Evolutionary conservation across 176 grass and related monocot species (phyloP).

Genomic region (Phragmites australis): DNA sequence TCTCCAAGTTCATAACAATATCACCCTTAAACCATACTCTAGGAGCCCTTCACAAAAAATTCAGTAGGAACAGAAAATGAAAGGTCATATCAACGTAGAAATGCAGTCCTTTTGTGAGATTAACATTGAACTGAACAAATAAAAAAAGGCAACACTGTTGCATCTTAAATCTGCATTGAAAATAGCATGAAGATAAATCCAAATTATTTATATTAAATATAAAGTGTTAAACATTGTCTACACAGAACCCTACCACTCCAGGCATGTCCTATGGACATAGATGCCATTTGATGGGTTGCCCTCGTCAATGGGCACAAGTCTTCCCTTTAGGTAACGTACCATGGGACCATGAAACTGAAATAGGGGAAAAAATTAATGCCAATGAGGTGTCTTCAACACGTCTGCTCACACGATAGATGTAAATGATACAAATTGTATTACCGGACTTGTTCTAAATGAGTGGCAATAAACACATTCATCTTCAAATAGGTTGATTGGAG

Average conservation of each 20-base stretch:
- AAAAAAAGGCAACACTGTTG: neutral
- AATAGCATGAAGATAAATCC: conserved; percentile 5
- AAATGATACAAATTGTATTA: conserved; percentile 15
- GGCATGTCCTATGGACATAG: conserved; percentile 62
- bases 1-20: conserved; percentile 49
- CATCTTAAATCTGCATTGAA: conserved; percentile 4
- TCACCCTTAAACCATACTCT: conserved; percentile 39
- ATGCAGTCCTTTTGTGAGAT: neutral
- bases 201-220: neutral
- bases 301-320: conserved; percentile 27
- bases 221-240: neutral
- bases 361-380: neutral
- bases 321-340: conserved; percentile 43
- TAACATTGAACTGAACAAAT: conserved; percentile 1
- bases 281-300: conserved; percentile 30
- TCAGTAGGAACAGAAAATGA: neutral
- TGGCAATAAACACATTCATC: conserved; percentile 86
- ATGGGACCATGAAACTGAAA: conserved; percentile 70
- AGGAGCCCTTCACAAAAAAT: conserved; percentile 57
- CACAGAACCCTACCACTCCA: conserved; percentile 52
- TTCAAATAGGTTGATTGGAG: conserved; percentile 56
- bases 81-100: neutral
- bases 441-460: conserved; percentile 60
- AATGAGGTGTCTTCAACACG: conserved; percentile 22
- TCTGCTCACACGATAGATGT: neutral